Conservation (phyloP, 805 yeast species). For the Ogataea pignaliae region DNA sequence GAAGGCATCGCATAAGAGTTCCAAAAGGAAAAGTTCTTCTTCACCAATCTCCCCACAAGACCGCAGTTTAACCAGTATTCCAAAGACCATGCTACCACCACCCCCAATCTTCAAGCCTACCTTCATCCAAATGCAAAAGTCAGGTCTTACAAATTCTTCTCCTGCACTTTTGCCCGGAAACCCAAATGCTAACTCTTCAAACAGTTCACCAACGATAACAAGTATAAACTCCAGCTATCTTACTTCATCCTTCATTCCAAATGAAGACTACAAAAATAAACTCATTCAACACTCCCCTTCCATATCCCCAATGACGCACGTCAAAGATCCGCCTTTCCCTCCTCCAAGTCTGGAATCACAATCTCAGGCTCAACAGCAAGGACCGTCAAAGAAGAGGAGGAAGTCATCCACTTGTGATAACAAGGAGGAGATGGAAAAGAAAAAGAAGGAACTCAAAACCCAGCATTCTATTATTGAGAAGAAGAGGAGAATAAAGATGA, state of each 20-base stretch:
- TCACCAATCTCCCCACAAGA: too few relatives aligned
- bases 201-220: constrained; percentile 5
- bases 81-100: constrained; percentile 32
- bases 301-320: constrained; percentile 29
- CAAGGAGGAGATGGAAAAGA: constrained; percentile 34
- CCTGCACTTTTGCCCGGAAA: constrained; percentile 3
- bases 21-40: too few relatives aligned
- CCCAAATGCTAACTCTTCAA: constrained; percentile 5
- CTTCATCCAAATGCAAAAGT: constrained; percentile 39
- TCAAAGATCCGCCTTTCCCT: constrained; percentile 15
- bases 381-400: constrained; percentile 20
- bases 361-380: not conserved
- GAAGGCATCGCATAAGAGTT: too few relatives aligned
- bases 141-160: constrained; percentile 3
- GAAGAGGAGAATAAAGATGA: constrained; percentile 71
- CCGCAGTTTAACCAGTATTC: not conserved
- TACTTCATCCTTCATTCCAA: constrained; percentile 28
- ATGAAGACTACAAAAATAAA: constrained; percentile 22
- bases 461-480: constrained; percentile 80
- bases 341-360: not conserved
- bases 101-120: constrained; percentile 46
- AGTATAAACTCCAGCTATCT: constrained; percentile 22
- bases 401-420: constrained; percentile 23
- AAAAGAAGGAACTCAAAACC: constrained; percentile 44
- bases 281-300: constrained; percentile 28